Conservation (phyloP, 371 early-diverging fungal genomes). For the Capillidium heterosporum region DNA sequence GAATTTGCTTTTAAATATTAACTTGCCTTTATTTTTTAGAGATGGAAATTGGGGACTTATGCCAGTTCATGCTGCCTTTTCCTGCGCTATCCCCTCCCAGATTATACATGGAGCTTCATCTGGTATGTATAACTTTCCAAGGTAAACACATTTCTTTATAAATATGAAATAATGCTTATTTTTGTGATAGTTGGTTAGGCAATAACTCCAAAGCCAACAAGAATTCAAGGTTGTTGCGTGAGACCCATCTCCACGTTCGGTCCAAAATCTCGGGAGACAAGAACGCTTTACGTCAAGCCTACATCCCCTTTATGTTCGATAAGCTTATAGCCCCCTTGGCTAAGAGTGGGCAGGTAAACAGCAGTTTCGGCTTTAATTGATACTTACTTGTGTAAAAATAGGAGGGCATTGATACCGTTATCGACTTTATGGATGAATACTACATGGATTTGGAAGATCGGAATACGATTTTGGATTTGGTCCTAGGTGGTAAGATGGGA, state of each 20-base stretch:
- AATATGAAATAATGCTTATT: neutral
- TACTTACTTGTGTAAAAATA: slow-evolving; percentile 7
- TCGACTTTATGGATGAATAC: slow-evolving; percentile 76
- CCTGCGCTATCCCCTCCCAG: slow-evolving; percentile 75
- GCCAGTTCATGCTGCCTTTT: slow-evolving; percentile 79
- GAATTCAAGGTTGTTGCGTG: slow-evolving; percentile 45
- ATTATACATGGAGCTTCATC: slow-evolving; percentile 39
- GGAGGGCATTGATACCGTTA: slow-evolving; percentile 48
- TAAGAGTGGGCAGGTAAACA: slow-evolving; percentile 22
- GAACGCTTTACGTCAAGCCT: slow-evolving; percentile 63
- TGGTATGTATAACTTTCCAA: slow-evolving; percentile 13
- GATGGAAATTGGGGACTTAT: slow-evolving; percentile 74
- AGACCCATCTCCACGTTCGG: slow-evolving; percentile 70
- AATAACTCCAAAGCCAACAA: slow-evolving; percentile 76
- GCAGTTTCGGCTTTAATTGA: slow-evolving; percentile 7
- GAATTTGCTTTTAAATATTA: neutral
- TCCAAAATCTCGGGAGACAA: slow-evolving; percentile 62
- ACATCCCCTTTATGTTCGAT: slow-evolving; percentile 54
- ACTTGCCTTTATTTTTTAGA: slow-evolving; percentile 9
- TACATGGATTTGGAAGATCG: slow-evolving; percentile 76
- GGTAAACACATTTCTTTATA: slow-evolving; percentile 10
- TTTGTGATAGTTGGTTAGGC: slow-evolving; percentile 63
- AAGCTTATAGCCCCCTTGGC: slow-evolving; percentile 41
- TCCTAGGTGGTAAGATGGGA: slow-evolving; percentile 24
- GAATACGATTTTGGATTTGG: slow-evolving; percentile 64